Percentiles rank a stretch among this genome's conserved stretches.
These are phyloP conservation scores for Cornus suecica DNA, from an alignment of 148 eudicot species.

Conservation along the genomic window DNA sequence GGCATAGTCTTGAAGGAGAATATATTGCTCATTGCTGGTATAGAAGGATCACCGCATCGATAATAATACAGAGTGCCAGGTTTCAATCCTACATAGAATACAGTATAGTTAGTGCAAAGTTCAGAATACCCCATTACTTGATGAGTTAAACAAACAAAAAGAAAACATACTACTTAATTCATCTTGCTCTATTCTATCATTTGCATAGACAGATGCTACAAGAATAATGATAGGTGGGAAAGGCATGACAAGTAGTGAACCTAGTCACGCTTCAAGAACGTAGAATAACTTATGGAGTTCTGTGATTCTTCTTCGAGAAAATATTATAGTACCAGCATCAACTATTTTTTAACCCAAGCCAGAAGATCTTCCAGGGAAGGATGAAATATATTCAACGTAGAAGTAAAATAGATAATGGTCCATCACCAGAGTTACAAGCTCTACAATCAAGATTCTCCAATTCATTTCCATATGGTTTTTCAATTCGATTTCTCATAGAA, in stretches of 20 bases:
- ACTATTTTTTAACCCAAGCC: too few relatives aligned
- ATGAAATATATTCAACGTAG: too few relatives aligned
- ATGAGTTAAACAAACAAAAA: not conserved
- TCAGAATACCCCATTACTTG: not conserved
- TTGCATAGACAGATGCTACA: not conserved
- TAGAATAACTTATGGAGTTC: not conserved
- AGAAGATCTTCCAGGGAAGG: too few relatives aligned
- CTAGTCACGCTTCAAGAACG: not conserved
- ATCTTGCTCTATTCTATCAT: not conserved
- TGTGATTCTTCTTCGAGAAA: not conserved
- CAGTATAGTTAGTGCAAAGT: not conserved
- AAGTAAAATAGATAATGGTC: too few relatives aligned
- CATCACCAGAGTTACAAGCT: not conserved
- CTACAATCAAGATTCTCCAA: too few relatives aligned
- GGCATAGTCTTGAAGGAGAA: slow-evolving; percentile 89
- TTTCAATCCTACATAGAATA: slow-evolving; percentile 51
- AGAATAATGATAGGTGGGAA: not conserved
- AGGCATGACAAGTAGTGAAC: not conserved
- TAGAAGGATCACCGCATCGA: slow-evolving; percentile 86
- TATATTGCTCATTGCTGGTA: slow-evolving; percentile 68
- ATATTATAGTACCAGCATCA: too few relatives aligned
- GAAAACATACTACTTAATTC: not conserved
- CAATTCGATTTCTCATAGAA: too few relatives aligned
- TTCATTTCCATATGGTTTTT: too few relatives aligned
- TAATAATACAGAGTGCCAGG: slow-evolving; percentile 73